A percentile compares a stretch with the other conserved stretches of the same genome.
Evolutionary conservation across 2,329 filamentous ascomycete genomes (phyloP).

Genomic region (Epichloe coenophiala): DNA sequence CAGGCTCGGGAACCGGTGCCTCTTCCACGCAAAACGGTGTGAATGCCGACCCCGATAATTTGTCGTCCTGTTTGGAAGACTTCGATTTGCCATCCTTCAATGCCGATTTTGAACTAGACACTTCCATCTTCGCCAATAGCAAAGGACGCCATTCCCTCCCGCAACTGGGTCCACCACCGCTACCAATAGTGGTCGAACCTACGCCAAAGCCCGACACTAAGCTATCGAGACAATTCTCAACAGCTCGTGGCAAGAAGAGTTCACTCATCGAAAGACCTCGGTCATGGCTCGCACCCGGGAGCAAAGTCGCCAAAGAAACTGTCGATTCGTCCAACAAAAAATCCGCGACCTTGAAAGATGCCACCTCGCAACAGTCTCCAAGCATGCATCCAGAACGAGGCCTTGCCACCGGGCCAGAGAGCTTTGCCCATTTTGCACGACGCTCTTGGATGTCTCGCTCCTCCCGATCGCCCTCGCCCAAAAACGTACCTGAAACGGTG

Average conservation of each 20-base stretch:
- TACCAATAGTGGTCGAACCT: neutral
- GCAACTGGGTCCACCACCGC: conserved; percentile 6
- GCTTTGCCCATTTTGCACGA: conserved; percentile 24
- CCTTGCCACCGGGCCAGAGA: conserved; percentile 27
- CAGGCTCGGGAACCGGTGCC: neutral
- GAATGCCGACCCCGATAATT: neutral
- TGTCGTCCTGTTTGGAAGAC: conserved; percentile 17
- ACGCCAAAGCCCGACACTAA: conserved; percentile 1
- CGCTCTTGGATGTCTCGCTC: conserved; percentile 6
- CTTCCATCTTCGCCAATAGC: conserved; percentile 26
- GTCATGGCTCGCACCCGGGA: conserved; percentile 35
- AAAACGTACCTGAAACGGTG: conserved; percentile 17
- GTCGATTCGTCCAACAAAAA: conserved; percentile 7
- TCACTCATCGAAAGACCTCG: conserved; percentile 35
- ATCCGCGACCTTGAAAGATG: neutral
- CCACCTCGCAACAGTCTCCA: neutral
- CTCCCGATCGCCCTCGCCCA: conserved; percentile 25
- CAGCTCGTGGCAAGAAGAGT: conserved; percentile 25
- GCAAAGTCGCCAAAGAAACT: conserved; percentile 24
- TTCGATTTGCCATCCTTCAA: conserved; percentile 43
- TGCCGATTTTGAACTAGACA: conserved; percentile 34
- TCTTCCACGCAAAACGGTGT: neutral
- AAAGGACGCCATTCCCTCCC: neutral
- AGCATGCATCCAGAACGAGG: conserved; percentile 21
- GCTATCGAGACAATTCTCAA: conserved; percentile 6